Evolutionary conservation across 768 basidiomycete species (phyloP).

Genomic region (Scleroderma bovista): DNA sequence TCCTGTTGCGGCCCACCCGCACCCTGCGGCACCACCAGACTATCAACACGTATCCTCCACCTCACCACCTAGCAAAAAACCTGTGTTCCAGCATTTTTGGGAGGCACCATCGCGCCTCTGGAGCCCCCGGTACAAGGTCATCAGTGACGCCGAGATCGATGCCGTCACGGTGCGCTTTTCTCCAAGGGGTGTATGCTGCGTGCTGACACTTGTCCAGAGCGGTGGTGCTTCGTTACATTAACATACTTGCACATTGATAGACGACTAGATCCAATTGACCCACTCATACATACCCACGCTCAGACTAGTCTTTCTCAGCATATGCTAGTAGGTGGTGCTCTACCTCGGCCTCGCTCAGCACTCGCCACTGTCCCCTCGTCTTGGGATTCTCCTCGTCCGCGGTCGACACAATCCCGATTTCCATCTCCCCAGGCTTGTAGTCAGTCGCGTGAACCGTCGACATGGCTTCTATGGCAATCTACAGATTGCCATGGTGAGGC

Average conservation of each 20-base stretch:
- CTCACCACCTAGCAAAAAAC: conserved; percentile 1
- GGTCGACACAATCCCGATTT: conserved; percentile 87
- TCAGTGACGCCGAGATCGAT: conserved; percentile 58
- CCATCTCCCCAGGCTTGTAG: conserved; percentile 93
- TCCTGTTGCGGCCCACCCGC: conserved; percentile 40
- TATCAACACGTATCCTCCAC: conserved; percentile 42
- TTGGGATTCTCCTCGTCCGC: conserved; percentile 68
- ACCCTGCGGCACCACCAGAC: conserved; percentile 66
- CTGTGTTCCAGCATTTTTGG: conserved; percentile 51
- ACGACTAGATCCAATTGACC: conserved; percentile 2
- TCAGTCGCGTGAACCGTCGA: conserved; percentile 93
- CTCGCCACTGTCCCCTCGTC: conserved; percentile 72
- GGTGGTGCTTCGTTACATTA: conserved; percentile 58
- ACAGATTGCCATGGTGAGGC: conserved; percentile 1
- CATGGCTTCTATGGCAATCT: conserved; percentile 95
- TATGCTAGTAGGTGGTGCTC: conserved; percentile 79
- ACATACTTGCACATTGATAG: conserved; percentile 3
- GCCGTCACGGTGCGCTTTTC: conserved; percentile 50
- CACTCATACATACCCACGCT: conserved; percentile 10
- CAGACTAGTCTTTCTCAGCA: conserved; percentile 88
- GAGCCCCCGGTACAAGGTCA: conserved; percentile 41
- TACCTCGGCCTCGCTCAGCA: conserved; percentile 71
- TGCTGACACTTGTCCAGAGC: conserved; percentile 36
- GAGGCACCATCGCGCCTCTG: conserved; percentile 58
- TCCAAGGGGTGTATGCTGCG: background rate